These are phyloP conservation scores for Usnea hakonensis DNA, from an alignment of 495 filamentous ascomycete species.

Conservation along the genomic window DNA sequence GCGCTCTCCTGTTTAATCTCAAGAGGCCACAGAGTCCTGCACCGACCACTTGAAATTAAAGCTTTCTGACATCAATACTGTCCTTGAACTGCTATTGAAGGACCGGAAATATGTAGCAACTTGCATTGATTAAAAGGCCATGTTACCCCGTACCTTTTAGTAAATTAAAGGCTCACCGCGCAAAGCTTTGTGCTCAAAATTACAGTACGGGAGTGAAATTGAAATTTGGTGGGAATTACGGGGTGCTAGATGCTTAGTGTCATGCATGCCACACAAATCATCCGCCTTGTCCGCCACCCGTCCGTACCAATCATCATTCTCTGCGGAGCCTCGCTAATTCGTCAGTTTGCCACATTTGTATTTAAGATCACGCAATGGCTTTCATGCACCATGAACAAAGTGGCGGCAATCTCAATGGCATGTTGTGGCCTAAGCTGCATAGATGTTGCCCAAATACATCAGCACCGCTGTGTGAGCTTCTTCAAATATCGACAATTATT, in stretches of 20 bases:
- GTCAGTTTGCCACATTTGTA: neutral
- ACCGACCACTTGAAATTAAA: too few relatives aligned
- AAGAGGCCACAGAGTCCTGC: too few relatives aligned
- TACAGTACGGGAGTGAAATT: too few relatives aligned
- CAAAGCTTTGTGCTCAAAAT: neutral
- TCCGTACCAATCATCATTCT: neutral
- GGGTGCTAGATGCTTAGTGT: neutral
- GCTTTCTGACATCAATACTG: too few relatives aligned
- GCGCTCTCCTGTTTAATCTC: too few relatives aligned
- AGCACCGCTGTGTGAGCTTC: neutral
- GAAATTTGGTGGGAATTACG: too few relatives aligned
- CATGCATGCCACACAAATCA: neutral
- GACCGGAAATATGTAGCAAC: too few relatives aligned
- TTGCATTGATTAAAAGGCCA: too few relatives aligned
- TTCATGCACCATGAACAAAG: neutral
- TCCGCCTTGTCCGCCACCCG: neutral
- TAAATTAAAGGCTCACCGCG: too few relatives aligned
- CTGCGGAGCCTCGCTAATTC: too few relatives aligned
- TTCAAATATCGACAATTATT: neutral
- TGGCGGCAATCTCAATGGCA: neutral
- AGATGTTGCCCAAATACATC: neutral
- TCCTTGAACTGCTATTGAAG: too few relatives aligned
- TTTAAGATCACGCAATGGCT: neutral
- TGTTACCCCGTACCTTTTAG: too few relatives aligned
- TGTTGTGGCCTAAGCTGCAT: neutral